Evolutionary conservation across 108 stramenopile genomes (phyloP).

Genomic region (Cylindrotheca fusiformis): DNA sequence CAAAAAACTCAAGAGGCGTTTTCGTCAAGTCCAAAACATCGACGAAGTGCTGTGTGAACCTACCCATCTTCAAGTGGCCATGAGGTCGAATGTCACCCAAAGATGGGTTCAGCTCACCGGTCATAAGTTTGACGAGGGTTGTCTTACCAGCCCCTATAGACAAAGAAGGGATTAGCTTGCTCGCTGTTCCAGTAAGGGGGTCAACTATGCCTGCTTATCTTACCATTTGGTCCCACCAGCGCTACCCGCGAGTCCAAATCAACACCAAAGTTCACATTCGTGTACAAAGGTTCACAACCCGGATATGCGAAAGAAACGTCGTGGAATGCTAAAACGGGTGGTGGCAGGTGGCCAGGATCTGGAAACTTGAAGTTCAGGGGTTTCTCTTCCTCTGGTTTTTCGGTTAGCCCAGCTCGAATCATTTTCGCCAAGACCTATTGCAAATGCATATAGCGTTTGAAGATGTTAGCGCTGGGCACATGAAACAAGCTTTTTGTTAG

Average conservation of each 20-base stretch:
- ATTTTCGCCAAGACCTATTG: conserved; percentile 86
- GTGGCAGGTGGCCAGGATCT: conserved; percentile 94
- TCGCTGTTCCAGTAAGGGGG: not conserved
- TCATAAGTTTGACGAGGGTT: conserved; percentile 84
- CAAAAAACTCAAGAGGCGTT: conserved; percentile 97
- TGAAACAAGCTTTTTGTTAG: conserved; percentile 32
- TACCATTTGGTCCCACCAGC: conserved; percentile 93
- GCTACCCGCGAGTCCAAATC: conserved; percentile 98
- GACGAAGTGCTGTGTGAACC: conserved; percentile 99
- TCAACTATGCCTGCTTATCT: not conserved
- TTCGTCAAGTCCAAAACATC: conserved; percentile 94
- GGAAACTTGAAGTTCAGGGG: conserved; percentile 92
- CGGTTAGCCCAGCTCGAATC: conserved; percentile 92
- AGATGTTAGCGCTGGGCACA: conserved; percentile 57
- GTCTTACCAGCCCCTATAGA: not conserved
- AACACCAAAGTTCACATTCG: conserved; percentile 93
- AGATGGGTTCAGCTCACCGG: conserved; percentile 87
- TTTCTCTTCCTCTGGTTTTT: conserved; percentile 95
- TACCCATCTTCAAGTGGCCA: conserved; percentile 91
- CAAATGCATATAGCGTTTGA: conserved; percentile 60
- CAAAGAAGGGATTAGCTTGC: not conserved
- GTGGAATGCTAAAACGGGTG: conserved; percentile 96
- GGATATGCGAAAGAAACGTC: conserved; percentile 98
- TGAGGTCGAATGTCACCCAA: conserved; percentile 95
- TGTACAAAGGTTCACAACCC: conserved; percentile 89